These are phyloP conservation scores for Blastocystis sp. DNA, from an alignment of 352 stramenopile genomes.

Conservation along the genomic window DNA sequence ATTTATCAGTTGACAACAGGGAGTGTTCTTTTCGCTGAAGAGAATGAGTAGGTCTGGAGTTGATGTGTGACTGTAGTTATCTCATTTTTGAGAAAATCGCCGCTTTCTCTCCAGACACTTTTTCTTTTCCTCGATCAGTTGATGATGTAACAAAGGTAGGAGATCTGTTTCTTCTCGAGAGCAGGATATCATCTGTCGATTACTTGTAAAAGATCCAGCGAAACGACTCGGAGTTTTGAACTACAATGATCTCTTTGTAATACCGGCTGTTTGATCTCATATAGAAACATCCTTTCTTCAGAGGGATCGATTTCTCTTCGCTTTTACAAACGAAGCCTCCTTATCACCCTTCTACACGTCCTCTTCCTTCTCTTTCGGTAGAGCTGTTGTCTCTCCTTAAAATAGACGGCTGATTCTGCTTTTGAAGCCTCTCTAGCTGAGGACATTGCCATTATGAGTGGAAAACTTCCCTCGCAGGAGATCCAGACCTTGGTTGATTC, in stretches of 20 bases:
- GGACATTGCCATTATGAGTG: not conserved
- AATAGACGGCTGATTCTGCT: not conserved
- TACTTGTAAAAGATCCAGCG: not conserved
- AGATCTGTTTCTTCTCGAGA: not conserved
- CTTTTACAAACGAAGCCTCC: not conserved
- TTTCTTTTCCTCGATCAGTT: not conserved
- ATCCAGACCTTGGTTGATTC: not conserved
- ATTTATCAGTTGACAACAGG: conserved; percentile 81
- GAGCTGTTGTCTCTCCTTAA: not conserved
- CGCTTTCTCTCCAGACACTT: not conserved
- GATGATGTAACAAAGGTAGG: not conserved
- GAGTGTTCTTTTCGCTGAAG: conserved; percentile 75
- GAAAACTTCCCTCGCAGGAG: not conserved
- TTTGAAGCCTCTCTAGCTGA: not conserved
- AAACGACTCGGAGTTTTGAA: conserved; percentile 11
- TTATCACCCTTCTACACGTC: not conserved
- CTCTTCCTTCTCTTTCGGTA: not conserved
- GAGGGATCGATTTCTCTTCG: conserved; percentile 38
- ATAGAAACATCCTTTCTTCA: conserved; percentile 63
- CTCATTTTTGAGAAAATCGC: conserved; percentile 74
- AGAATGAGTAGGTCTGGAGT: conserved; percentile 71
- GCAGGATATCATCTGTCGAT: not conserved
- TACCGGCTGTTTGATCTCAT: not conserved
- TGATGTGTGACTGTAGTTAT: conserved; percentile 66
- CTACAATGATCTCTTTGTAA: not conserved